Evolutionary conservation across 768 basidiomycete species (phyloP).

Genomic region (Lactifluus subvellereus): DNA sequence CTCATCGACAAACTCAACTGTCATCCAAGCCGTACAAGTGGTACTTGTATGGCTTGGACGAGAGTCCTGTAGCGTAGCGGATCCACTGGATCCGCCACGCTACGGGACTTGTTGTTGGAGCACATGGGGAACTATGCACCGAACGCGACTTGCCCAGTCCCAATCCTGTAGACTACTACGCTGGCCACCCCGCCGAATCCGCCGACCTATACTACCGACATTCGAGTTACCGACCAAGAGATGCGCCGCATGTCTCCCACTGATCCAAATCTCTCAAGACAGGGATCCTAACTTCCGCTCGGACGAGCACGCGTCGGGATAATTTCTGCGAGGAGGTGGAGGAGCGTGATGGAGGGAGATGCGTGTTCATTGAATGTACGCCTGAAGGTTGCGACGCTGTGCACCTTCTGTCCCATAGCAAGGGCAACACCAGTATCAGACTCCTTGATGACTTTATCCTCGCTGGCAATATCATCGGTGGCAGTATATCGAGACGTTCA

Average conservation of each 20-base stretch:
- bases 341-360: neutral
- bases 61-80: too few species aligned
- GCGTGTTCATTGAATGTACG: neutral
- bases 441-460: neutral
- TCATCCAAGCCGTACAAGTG: too few species aligned
- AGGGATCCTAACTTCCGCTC: neutral
- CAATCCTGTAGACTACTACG: neutral
- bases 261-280: neutral
- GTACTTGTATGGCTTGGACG: too few species aligned
- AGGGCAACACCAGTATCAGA: neutral
- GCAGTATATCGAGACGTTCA: neutral
- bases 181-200: neutral
- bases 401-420: neutral
- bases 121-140: too few species aligned
- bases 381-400: neutral
- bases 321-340: neutral
- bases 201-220: neutral
- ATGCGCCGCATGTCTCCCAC: neutral
- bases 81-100: too few species aligned
- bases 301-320: neutral
- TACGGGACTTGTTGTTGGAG: too few species aligned
- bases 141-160: neutral
- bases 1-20: too few species aligned
- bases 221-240: neutral
- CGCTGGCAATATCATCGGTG: neutral